Conservation (phyloP, 176 grass and related monocot species). For the Cocos nucifera region DNA sequence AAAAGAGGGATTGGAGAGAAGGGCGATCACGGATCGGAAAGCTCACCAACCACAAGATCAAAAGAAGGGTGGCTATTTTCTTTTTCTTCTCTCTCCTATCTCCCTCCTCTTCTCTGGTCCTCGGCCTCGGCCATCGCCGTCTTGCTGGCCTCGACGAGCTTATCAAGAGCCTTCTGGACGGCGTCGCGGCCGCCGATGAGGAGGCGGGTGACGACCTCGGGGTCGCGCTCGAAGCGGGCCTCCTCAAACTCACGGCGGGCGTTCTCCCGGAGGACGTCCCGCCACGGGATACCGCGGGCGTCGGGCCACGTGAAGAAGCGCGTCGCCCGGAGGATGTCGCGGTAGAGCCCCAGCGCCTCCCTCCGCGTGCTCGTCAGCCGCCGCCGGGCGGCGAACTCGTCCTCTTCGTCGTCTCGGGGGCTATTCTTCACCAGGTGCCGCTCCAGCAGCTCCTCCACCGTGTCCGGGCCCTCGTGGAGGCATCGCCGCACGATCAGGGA, state of each 20-base stretch:
- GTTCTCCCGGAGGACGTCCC: slow-evolving; percentile 62
- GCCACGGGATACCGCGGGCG: slow-evolving; percentile 65
- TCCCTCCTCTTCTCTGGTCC: slow-evolving; percentile 22
- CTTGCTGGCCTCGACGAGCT: slow-evolving; percentile 46
- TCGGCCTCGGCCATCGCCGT: slow-evolving; percentile 35
- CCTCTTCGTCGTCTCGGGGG: slow-evolving; percentile 20
- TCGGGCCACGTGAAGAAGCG: slow-evolving; percentile 70
- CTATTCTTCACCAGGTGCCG: slow-evolving; percentile 64
- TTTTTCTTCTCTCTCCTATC: not conserved
- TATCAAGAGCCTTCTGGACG: slow-evolving; percentile 66
- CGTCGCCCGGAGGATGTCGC: slow-evolving; percentile 57
- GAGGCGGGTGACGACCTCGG: slow-evolving; percentile 66
- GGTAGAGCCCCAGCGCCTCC: slow-evolving; percentile 69
- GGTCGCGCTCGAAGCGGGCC: slow-evolving; percentile 55
- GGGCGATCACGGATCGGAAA: too few relatives aligned
- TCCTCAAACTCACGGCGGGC: slow-evolving; percentile 70
- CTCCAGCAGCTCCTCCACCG: slow-evolving; percentile 89
- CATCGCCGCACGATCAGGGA: slow-evolving; percentile 5
- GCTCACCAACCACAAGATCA: too few relatives aligned
- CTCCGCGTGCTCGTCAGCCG: slow-evolving; percentile 56
- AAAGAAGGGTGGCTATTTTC: too few relatives aligned
- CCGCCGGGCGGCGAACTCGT: slow-evolving; percentile 28
- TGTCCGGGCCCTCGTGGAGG: slow-evolving; percentile 86
- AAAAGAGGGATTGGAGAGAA: too few relatives aligned
- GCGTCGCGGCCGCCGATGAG: slow-evolving; percentile 70